Evolutionary conservation across 2,329 filamentous ascomycete species (phyloP), one percentile per base, ranked within the genome.

Genomic region (Xylariaceae sp.): DNA sequence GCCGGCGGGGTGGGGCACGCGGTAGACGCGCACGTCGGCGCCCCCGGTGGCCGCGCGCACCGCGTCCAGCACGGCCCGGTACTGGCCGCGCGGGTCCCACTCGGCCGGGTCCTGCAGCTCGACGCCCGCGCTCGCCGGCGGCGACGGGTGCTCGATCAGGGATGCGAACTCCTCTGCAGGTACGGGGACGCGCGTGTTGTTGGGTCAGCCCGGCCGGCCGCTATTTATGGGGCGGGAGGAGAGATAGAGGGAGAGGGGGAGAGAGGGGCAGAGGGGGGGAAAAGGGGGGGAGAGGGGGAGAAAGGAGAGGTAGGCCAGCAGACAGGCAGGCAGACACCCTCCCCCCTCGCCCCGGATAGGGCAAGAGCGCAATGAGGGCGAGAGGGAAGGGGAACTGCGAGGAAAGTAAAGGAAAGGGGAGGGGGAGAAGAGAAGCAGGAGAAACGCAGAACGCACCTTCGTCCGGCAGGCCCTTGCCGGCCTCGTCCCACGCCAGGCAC

Each of bases 51-150:
- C 78, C 54, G 75, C 65, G 43, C 71, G 70, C 31, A 89, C 80
- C 11, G 83, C 83, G 22, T 83, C 72, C 3, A 88, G 58, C 21
- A 90, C 62, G 11, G 73, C 66, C 39, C 63, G 64, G 56, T 95
- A 94, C 51, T 83, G 69, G 13, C 79, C 80, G 25, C 70, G 67
- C 1, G 70, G 63, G 58, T 94, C 86, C 72, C 89, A 94, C 33
- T 83, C 77, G 14, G 75, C 63, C 3, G 78, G 69, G 44, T 80
- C 75, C 44, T 83, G 56, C 40, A 83, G 83, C 47, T 76, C 65
- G 24, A 93, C 70, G 13, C 72, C 60, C 11, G 72, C 72, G 2
- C 70, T 63, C 21, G 68, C 72, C 19, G 68, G 49, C 8, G 70
- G 68, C 31, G 65, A 56, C 26, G 67, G 66, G 49, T 78, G 73